phyloP scores from a whole-genome alignment of 1,284 basidiomycete genomes.

The Trametes pubescens region DNA sequence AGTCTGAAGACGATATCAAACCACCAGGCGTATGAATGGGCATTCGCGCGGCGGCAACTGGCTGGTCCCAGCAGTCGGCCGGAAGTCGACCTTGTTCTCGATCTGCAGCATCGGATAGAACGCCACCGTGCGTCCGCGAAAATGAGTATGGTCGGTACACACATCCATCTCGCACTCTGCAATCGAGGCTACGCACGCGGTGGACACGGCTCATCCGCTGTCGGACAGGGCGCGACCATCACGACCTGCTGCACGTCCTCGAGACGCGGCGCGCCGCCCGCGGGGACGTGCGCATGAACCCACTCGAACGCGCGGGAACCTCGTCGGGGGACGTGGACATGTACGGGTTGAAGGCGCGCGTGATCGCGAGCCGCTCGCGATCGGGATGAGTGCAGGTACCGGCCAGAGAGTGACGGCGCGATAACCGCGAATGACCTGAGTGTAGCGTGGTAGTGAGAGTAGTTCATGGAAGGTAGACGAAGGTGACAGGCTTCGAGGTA shows the following conservation, averaged over 20 bases:
- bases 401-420: slow-evolving; percentile 30
- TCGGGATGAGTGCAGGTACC: slow-evolving; percentile 66
- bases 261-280: slow-evolving; percentile 49
- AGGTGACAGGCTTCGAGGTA: slow-evolving; percentile 81
- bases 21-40: not conserved
- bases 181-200: slow-evolving; percentile 54
- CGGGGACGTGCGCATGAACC: slow-evolving; percentile 63
- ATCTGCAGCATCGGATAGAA: slow-evolving; percentile 85
- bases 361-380: slow-evolving; percentile 94
- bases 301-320: slow-evolving; percentile 67
- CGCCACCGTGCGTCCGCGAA: slow-evolving; percentile 94
- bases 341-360: slow-evolving; percentile 84
- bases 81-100: slow-evolving; percentile 78
- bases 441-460: not conserved
- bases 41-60: not conserved
- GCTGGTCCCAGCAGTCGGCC: not conserved
- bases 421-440: slow-evolving; percentile 76
- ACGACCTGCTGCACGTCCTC: slow-evolving; percentile 75
- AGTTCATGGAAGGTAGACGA: too few relatives aligned
- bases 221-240: slow-evolving; percentile 76
- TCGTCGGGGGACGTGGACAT: slow-evolving; percentile 78
- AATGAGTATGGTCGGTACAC: too few relatives aligned
- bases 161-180: slow-evolving; percentile 14
- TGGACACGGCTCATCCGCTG: slow-evolving; percentile 46
- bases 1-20: too few relatives aligned